phyloP scores from a whole-genome alignment of 2,329 filamentous ascomycete species.

The Exophiala xenobiotica region DNA sequence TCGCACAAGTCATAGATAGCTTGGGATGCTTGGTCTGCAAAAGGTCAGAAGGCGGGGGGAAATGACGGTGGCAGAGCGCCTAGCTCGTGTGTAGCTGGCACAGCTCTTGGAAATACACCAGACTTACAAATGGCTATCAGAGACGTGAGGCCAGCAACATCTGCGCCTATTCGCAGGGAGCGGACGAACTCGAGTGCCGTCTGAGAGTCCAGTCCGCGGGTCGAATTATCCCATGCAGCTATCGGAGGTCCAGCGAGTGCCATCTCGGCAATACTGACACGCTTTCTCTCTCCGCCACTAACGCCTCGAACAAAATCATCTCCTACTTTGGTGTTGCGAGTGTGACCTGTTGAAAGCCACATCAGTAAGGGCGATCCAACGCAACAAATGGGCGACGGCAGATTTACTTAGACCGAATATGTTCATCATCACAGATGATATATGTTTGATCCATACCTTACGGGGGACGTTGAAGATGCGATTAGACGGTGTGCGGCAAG shows the following conservation, averaged over 20 bases:
- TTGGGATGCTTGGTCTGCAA: conserved; percentile 48
- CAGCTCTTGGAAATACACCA: background rate
- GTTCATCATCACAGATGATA: conserved; percentile 57
- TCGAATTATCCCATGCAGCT: conserved; percentile 55
- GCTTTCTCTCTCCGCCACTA: conserved; percentile 67
- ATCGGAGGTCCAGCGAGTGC: conserved; percentile 40
- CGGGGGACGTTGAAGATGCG: conserved; percentile 18
- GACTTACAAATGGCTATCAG: conserved; percentile 53
- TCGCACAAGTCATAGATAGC: conserved; percentile 62
- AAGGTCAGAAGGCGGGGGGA: too few species aligned
- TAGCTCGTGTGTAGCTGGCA: too few species aligned
- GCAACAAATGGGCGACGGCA: conserved; percentile 47
- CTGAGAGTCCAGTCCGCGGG: conserved; percentile 54
- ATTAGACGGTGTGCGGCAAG: conserved; percentile 50
- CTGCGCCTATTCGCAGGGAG: conserved; percentile 50
- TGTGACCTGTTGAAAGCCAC: conserved; percentile 63
- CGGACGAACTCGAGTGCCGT: conserved; percentile 59
- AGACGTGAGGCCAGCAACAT: conserved; percentile 51
- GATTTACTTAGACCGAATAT: conserved; percentile 55
- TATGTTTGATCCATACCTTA: conserved; percentile 20
- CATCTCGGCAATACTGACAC: conserved; percentile 67
- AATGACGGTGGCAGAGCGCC: too few species aligned
- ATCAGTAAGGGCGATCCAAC: conserved; percentile 42
- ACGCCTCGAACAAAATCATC: conserved; percentile 67
- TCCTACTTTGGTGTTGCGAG: conserved; percentile 65